Base-by-base conservation (phyloP, 2,329 filamentous ascomycete genomes). In the Apiospora phragmitis region DNA sequence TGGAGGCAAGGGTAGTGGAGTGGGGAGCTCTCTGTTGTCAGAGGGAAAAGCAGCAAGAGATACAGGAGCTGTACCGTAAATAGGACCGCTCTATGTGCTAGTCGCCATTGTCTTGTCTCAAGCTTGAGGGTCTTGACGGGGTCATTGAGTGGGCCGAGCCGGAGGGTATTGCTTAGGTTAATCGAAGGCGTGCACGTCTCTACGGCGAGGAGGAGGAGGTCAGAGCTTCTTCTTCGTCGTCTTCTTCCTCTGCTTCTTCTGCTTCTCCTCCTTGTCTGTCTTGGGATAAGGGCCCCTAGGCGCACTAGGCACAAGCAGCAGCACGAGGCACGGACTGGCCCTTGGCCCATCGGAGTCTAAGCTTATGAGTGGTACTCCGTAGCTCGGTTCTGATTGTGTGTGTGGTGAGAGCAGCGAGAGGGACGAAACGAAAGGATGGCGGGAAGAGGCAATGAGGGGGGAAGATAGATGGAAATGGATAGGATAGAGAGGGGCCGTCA, bases 81-180 rank as follows among this genome's bases (percentile, higher is more conserved):
- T 62, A 62, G 55, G 55, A 38, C 18, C 55, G 55, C 29, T 62
- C 55, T 62, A 62, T 62, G 55, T 62, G 55, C 55, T 62, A 62
- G 55, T 62, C 55, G 55, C 55, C 55, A 62, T 62, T 62, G 55
- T 62, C 29, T 62, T 38, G 55, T 62, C 55, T 62, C 55, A 62
- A 62, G 55, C 55, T 62, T 62, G 55, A 62, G 55, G 55, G 55
- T 62, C 55, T 62, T 62, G 55, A 62, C 55, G 32, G 55, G 55
- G 55, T 62, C 55, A 62, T 62, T 62, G 55, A 62, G 55, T 62
- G 55, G 55, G 55, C 32, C 55, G 51, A 59, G 51, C 51, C 51
- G 51, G 51, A 59, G 51, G 51, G 51, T 59, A 59, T 59, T 32
- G 26, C 51, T 35, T 59, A 59, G 51, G 51, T 59, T 59, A 62